Evolutionary conservation across 805 yeast species (phyloP), one percentile per base, ranked within the genome.

Genomic region (Candida khao-thaluensis): DNA sequence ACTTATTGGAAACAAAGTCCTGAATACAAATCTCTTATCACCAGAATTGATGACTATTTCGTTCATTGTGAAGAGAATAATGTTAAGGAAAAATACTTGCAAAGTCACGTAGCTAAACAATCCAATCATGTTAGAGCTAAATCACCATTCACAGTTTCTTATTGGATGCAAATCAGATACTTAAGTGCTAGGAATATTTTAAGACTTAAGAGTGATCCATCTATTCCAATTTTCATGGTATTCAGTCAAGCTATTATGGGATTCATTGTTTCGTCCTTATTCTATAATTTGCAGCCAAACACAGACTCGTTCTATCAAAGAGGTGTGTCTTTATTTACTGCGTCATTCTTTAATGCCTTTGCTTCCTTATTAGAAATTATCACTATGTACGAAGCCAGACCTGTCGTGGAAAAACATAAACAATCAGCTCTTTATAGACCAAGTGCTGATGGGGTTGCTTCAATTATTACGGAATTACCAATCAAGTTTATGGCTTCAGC

Each of bases 391-490:
- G 76, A 76, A 42, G 75, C 74, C 40, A 76, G 84, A 62, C 79
- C 82, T 20, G 77, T 85, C 45, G 72, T 82, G 17, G 76, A 74
- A 50, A 85, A 85, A 52, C 95, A 85, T 56, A 79, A 81, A 52
- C 72, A 74, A 34, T 85, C 81, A 49, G 79, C 87, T 0, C 71
- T 85, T 42, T 86, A 82, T 56, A 79, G 80, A 42, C 89, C 90
- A 2, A 72, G 87, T 10, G 79, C 86, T 3, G 91, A 84, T 52
- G 84, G 87, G 1, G 48, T 85, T 3, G 81, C 87, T 0, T 65
- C 78, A 4, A 65, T 79, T 31, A 42, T 82, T 3, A 72, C 85
- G 3, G 82, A 78, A 35, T 57, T 85, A 42, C 90, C 91, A 2
- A 69, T 77, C 39, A 83, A 83, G 59, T 43, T 66, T 5, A 40